Conservation (phyloP, 2,329 filamentous ascomycete species). For the Endoconidiophora polonica region DNA sequence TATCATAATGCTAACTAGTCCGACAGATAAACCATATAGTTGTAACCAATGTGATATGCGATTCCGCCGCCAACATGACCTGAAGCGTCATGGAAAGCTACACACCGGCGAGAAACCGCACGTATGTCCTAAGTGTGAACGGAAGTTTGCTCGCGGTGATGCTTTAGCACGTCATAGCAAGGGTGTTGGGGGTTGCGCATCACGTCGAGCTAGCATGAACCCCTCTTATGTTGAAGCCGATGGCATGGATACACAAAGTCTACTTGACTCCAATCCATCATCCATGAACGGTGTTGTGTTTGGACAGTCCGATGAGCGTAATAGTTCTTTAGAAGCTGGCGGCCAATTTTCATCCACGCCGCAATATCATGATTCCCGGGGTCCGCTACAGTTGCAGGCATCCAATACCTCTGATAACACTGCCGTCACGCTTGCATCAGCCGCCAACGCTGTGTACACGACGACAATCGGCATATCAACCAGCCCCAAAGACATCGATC, state of each 20-base stretch:
- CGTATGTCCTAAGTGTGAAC: conserved; percentile 83
- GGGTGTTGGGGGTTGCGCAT: conserved; percentile 86
- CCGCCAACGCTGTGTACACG: conserved; percentile 46
- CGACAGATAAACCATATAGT: conserved; percentile 74
- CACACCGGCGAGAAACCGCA: conserved; percentile 94
- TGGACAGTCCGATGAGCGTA: conserved; percentile 31
- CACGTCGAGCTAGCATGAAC: conserved; percentile 70
- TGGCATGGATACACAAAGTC: conserved; percentile 42
- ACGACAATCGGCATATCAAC: conserved; percentile 62
- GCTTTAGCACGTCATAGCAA: conserved; percentile 90
- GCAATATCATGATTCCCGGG: conserved; percentile 8
- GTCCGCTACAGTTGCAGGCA: conserved; percentile 10
- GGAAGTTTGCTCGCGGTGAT: conserved; percentile 89
- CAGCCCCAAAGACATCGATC: conserved; percentile 60
- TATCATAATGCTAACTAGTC: too few species aligned
- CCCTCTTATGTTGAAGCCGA: conserved; percentile 60
- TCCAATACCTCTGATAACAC: conserved; percentile 19
- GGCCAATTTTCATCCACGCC: conserved; percentile 1
- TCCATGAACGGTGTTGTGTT: conserved; percentile 26
- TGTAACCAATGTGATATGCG: conserved; percentile 87
- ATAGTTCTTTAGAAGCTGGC: conserved; percentile 22
- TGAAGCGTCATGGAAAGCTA: conserved; percentile 91
- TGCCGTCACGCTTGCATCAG: conserved; percentile 23
- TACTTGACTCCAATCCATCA: conserved; percentile 35
- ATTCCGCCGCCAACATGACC: conserved; percentile 80